phyloP scores from a whole-genome alignment of 352 stramenopile species.

The Phytophthora niederhauseri region DNA sequence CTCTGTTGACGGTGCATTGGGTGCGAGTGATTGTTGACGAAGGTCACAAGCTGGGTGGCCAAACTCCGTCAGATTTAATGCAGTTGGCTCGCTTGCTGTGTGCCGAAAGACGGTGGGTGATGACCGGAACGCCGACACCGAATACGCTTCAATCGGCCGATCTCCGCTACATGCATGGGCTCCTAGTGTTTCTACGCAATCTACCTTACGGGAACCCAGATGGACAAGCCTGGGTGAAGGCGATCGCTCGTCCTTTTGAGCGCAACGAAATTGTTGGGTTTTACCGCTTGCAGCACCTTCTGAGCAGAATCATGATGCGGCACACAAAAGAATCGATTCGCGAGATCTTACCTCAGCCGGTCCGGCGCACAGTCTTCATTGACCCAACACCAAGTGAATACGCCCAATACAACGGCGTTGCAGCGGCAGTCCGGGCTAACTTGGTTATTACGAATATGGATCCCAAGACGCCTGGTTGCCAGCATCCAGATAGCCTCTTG shows the following conservation, averaged over 20 bases:
- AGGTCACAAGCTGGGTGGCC: slow-evolving; percentile 93
- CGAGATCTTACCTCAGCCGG: slow-evolving; percentile 58
- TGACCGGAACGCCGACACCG: slow-evolving; percentile 97
- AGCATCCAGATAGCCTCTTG: slow-evolving; percentile 75
- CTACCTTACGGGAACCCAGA: slow-evolving; percentile 80
- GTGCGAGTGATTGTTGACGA: slow-evolving; percentile 96
- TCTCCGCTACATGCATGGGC: slow-evolving; percentile 89
- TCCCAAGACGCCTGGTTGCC: slow-evolving; percentile 53
- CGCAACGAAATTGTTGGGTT: slow-evolving; percentile 58
- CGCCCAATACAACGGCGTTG: slow-evolving; percentile 75
- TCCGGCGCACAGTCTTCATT: slow-evolving; percentile 57
- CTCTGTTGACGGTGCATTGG: slow-evolving; percentile 73
- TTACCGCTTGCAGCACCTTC: slow-evolving; percentile 78
- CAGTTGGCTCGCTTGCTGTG: slow-evolving; percentile 82
- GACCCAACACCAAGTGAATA: slow-evolving; percentile 75
- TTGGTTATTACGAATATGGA: slow-evolving; percentile 83
- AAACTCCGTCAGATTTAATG: slow-evolving; percentile 70
- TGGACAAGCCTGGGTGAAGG: slow-evolving; percentile 76
- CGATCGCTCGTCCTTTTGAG: slow-evolving; percentile 80
- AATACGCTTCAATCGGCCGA: slow-evolving; percentile 87
- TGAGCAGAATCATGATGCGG: slow-evolving; percentile 94
- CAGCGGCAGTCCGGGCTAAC: slow-evolving; percentile 65
- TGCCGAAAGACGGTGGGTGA: slow-evolving; percentile 94
- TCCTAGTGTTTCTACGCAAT: slow-evolving; percentile 93
- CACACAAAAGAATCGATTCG: slow-evolving; percentile 94